Percentiles rank a stretch among this genome's conserved stretches.
phyloP scores from a whole-genome alignment of 768 basidiomycete genomes.

The Mycena pura region DNA sequence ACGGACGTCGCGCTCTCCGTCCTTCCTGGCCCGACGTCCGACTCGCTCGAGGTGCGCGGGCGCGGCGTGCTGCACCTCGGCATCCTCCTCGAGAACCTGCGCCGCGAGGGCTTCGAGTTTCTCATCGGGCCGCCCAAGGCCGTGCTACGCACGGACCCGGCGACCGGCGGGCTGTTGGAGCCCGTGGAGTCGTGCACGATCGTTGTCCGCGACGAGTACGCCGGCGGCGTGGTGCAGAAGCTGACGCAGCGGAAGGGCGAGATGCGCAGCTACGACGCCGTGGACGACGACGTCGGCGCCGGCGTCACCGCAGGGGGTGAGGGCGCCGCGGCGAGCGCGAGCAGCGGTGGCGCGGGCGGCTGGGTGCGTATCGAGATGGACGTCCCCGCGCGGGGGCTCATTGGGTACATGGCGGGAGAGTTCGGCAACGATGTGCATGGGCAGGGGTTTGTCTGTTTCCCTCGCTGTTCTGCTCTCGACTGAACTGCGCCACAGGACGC shows the following conservation, averaged over 20 bases:
- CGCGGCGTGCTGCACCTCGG: conserved; percentile 59
- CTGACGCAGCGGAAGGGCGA: conserved; percentile 57
- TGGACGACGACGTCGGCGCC: conserved; percentile 42
- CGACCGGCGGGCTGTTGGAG: conserved; percentile 47
- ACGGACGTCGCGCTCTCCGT: conserved; percentile 60
- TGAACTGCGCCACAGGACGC: conserved; percentile 40
- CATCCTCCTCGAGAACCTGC: conserved; percentile 55
- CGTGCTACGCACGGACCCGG: conserved; percentile 52
- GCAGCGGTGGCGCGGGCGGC: conserved; percentile 30
- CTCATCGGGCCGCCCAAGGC: conserved; percentile 57
- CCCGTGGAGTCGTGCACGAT: conserved; percentile 56
- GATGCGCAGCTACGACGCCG: conserved; percentile 53
- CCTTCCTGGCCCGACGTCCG: conserved; percentile 55
- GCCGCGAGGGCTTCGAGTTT: conserved; percentile 57
- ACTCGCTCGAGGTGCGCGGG: conserved; percentile 56
- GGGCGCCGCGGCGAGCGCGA: background rate
- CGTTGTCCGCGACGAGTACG: conserved; percentile 53
- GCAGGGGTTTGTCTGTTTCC: conserved; percentile 43
- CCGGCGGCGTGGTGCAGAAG: conserved; percentile 55
- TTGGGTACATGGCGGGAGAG: conserved; percentile 60
- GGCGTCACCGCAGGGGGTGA: conserved; percentile 16
- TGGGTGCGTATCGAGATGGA: conserved; percentile 57
- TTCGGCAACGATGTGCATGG: conserved; percentile 60
- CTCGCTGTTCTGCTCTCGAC: background rate
- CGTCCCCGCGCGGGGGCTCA: conserved; percentile 53